Conservation (phyloP, 805 yeast species). For the Starmerella floricola region DNA sequence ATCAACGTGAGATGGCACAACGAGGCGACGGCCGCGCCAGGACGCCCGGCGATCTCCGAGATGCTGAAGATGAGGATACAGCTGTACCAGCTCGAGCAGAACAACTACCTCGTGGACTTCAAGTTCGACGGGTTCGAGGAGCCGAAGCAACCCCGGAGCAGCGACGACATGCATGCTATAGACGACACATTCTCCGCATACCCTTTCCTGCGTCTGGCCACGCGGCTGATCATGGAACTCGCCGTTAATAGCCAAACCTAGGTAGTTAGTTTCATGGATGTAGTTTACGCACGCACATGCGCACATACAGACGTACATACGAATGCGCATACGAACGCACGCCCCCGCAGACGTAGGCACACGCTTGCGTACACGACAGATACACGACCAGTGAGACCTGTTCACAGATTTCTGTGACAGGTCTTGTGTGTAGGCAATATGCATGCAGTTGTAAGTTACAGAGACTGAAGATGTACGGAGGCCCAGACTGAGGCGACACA, state of each 20-base stretch:
- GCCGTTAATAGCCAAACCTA: slow-evolving; percentile 74
- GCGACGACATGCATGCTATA: slow-evolving; percentile 30
- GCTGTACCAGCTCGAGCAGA: slow-evolving; percentile 87
- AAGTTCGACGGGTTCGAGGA: slow-evolving; percentile 96
- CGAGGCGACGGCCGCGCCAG: slow-evolving; percentile 13
- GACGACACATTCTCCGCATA: slow-evolving; percentile 88
- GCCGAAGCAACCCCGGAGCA: slow-evolving; percentile 1
- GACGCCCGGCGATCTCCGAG: slow-evolving; percentile 33
- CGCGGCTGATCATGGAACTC: slow-evolving; percentile 85
- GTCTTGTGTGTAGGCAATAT: too few relatives aligned
- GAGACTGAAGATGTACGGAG: too few relatives aligned
- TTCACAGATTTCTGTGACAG: too few relatives aligned
- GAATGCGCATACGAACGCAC: too few relatives aligned
- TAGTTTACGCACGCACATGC: neutral
- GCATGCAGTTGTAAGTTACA: too few relatives aligned
- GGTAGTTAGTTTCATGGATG: neutral
- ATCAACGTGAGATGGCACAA: slow-evolving; percentile 91
- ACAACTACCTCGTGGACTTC: slow-evolving; percentile 90
- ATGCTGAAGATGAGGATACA: slow-evolving; percentile 95
- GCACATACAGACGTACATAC: too few relatives aligned
- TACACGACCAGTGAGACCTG: too few relatives aligned
- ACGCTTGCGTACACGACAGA: too few relatives aligned
- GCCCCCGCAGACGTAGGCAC: too few relatives aligned
- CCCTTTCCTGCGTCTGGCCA: slow-evolving; percentile 86
- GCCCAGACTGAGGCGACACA: too few relatives aligned